Evolutionary conservation across 805 yeast genomes (phyloP).

Genomic region (Sugiyamaella lignohabitans): DNA sequence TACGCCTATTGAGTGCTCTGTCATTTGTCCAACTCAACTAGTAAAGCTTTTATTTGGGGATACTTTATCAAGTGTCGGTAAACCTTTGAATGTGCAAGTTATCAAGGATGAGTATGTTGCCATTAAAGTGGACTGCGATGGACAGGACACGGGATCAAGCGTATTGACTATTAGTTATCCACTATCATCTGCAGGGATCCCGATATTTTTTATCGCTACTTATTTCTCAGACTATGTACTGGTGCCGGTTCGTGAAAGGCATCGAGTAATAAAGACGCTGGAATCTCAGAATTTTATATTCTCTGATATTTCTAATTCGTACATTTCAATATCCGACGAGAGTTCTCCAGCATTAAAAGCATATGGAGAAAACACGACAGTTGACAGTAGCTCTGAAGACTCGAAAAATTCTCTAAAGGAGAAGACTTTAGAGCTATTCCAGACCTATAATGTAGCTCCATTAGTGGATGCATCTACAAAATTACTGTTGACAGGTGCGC

Average conservation of each 20-base stretch:
- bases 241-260: conserved; percentile 43
- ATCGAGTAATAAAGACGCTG: conserved; percentile 42
- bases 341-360: background rate
- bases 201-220: conserved; percentile 55
- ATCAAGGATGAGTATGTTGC: conserved; percentile 42
- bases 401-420: background rate
- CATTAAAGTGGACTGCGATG: conserved; percentile 58
- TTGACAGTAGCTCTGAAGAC: conserved; percentile 1
- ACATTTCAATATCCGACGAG: conserved; percentile 25
- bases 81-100: conserved; percentile 33
- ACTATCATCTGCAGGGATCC: conserved; percentile 47
- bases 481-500: conserved; percentile 52
- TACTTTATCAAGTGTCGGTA: conserved; percentile 34
- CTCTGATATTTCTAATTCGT: conserved; percentile 41
- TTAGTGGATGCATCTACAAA: conserved; percentile 36
- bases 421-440: conserved; percentile 6
- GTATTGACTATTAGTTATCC: conserved; percentile 55
- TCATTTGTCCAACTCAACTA: conserved; percentile 44
- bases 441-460: conserved; percentile 38
- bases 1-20: conserved; percentile 56
- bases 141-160: conserved; percentile 44
- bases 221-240: conserved; percentile 60
- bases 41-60: conserved; percentile 36
- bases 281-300: conserved; percentile 40
- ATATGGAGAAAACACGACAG: conserved; percentile 1